Percentiles rank a stretch among this genome's conserved stretches.
These are phyloP conservation scores for Tulasnella sp. DNA, from an alignment of 768 basidiomycete genomes.

Conservation along the genomic window DNA sequence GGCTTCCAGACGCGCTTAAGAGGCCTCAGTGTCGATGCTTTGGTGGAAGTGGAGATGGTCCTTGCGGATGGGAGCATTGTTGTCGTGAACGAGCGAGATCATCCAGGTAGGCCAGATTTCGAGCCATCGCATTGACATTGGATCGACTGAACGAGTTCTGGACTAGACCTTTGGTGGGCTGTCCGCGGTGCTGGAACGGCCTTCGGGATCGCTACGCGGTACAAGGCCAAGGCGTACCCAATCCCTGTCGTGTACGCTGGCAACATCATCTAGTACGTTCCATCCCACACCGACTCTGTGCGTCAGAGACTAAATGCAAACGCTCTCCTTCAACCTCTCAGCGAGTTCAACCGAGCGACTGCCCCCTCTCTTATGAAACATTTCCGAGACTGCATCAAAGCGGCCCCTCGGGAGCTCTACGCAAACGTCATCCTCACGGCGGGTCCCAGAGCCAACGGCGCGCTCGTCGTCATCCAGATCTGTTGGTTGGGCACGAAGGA, in stretches of 20 bases:
- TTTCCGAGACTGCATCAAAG: slow-evolving; percentile 87
- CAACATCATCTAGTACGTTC: slow-evolving; percentile 76
- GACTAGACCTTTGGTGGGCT: slow-evolving; percentile 76
- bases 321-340: slow-evolving; percentile 23
- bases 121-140: not conserved
- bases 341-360: slow-evolving; percentile 79
- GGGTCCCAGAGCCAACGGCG: slow-evolving; percentile 72
- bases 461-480: slow-evolving; percentile 76
- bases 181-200: slow-evolving; percentile 73
- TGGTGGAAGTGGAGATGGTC: slow-evolving; percentile 88
- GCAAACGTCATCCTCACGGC: slow-evolving; percentile 86
- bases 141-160: not conserved
- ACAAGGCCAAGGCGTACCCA: slow-evolving; percentile 79
- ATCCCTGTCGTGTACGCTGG: slow-evolving; percentile 87
- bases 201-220: slow-evolving; percentile 79
- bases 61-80: slow-evolving; percentile 82
- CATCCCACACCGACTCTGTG: slow-evolving; percentile 13
- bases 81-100: slow-evolving; percentile 56
- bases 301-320: slow-evolving; percentile 3
- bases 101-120: slow-evolving; percentile 42
- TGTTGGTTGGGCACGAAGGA: slow-evolving; percentile 74
- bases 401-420: slow-evolving; percentile 76
- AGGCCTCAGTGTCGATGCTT: slow-evolving; percentile 79
- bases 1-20: slow-evolving; percentile 75
- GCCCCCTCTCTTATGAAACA: slow-evolving; percentile 82